Base-by-base conservation (phyloP, 805 yeast genomes). In the Isabelozyma rhagii region DNA sequence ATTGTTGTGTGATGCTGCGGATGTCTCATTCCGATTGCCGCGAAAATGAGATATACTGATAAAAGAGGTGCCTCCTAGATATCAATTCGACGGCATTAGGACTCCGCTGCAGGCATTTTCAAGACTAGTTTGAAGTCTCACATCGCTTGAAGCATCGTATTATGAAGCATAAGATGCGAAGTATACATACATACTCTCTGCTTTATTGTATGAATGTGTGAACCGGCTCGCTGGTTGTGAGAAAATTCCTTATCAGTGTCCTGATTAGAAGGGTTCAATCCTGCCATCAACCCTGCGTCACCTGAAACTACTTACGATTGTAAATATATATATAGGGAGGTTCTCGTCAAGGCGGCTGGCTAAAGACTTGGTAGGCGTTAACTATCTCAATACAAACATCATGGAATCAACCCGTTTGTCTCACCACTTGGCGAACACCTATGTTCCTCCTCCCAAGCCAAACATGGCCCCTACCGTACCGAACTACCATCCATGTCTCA, bases 401-500 rank as follows among this genome's bases (percentile, higher is more conserved):
- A 79, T 80, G 84, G 83, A 78, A 47, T 61, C 75, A 8, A 48
- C 64, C 13, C 61, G 74, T 48, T 60, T 80, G 48, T 54, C 67
- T 39, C 66, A 64, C 44, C 63, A 69, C 46, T 52, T 75, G 45
- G 72, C 71, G 44, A 74, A 71, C 61, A 67, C 74, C 29, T 81
- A 80, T 59, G 77, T 81, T 50, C 85, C 85, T 4, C 68, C 74
- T 7, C 41, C 53, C 11, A 60, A 62, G 21, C 45, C 48, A 43
- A 48, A 43, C 14, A 29, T 43, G 15, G 51, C 60, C 10, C 57
- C 54, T 8, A 50, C 50, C 13, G 72, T 80, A 8, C 84, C 85
- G 15, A 61, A 64, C 38, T 79, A 79, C 60, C 85, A 79, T 50
- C 85, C 85, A 3, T 78, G 84, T 47, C 66, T 81, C 47, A 79